These are phyloP conservation scores for Rubroshorea leprosula DNA, from an alignment of 345 rosid genomes.

Conservation along the genomic window DNA sequence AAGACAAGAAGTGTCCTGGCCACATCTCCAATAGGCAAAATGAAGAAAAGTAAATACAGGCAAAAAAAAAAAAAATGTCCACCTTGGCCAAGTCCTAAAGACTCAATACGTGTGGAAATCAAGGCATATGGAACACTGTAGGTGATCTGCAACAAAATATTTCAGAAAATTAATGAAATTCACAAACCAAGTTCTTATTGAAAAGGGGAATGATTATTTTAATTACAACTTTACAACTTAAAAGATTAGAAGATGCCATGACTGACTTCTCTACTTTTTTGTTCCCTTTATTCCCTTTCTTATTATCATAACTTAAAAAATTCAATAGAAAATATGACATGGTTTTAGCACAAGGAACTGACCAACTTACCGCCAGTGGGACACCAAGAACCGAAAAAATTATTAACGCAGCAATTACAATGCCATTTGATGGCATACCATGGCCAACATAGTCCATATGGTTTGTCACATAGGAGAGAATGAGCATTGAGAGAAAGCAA, in stretches of 20 bases:
- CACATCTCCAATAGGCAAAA: conserved; percentile 3
- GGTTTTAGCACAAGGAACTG: conserved; percentile 9
- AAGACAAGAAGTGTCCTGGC: conserved; percentile 17
- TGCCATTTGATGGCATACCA: conserved; percentile 61
- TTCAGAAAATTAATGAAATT: conserved; percentile 19
- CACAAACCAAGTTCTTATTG: conserved; percentile 10
- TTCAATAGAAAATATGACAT: conserved; percentile 5
- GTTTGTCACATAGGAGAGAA: conserved; percentile 49
- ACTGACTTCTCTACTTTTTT: too few relatives aligned
- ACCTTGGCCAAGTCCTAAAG: conserved; percentile 98
- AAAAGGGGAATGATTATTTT: too few relatives aligned
- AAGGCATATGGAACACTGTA: conserved; percentile 94
- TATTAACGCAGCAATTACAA: conserved; percentile 56
- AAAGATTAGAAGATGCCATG: too few relatives aligned
- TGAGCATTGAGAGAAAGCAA: conserved; percentile 80
- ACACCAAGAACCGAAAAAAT: conserved; percentile 71
- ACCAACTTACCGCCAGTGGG: conserved; percentile 87
- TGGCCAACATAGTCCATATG: conserved; percentile 51
- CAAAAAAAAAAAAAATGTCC: conserved; percentile 15
- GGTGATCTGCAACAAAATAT: conserved; percentile 58
- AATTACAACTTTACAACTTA: too few relatives aligned
- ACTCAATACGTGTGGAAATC: conserved; percentile 74
- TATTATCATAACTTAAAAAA: not conserved
- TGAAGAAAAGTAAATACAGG: conserved; percentile 5
- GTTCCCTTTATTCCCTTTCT: not conserved